Conservation (phyloP, 257 asterid species). For the Oldenlandia corymbosa region DNA sequence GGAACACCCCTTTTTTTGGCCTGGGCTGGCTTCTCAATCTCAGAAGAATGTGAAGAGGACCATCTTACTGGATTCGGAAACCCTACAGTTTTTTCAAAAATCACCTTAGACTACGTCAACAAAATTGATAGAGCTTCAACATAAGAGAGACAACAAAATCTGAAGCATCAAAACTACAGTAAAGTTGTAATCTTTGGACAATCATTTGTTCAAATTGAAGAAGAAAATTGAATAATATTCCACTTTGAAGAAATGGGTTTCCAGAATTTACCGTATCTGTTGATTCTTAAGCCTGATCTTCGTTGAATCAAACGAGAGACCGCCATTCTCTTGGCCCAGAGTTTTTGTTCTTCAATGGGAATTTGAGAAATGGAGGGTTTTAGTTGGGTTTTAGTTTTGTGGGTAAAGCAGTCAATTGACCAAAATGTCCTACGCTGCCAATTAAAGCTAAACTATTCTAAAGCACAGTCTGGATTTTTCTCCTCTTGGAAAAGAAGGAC, state of each 20-base stretch:
- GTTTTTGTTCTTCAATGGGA: too few species aligned
- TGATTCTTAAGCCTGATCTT: constrained; percentile 20
- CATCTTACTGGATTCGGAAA: constrained; percentile 26
- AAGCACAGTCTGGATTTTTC: neutral
- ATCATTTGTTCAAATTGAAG: neutral
- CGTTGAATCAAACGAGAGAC: constrained; percentile 39
- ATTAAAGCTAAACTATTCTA: neutral
- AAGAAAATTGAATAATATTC: neutral
- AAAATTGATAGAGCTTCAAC: neutral
- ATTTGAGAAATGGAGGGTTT: constrained; percentile 20
- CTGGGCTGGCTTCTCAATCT: constrained; percentile 12
- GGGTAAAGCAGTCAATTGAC: neutral
- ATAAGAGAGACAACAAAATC: neutral
- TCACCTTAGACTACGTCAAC: neutral
- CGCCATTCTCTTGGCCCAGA: constrained; percentile 29
- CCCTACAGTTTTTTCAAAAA: constrained; percentile 13
- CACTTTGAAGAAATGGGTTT: constrained; percentile 12
- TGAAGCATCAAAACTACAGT: neutral
- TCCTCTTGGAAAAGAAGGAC: neutral
- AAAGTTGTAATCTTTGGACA: neutral
- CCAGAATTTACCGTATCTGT: constrained; percentile 25
- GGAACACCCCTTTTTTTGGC: constrained; percentile 24
- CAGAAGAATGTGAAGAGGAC: constrained; percentile 16
- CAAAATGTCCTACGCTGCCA: neutral
- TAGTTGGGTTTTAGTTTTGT: constrained; percentile 33